A percentile compares a stretch with the other conserved stretches of the same genome.
phyloP scores from a whole-genome alignment of 208 protist genomes.

The Trypanosoma cruzi region DNA sequence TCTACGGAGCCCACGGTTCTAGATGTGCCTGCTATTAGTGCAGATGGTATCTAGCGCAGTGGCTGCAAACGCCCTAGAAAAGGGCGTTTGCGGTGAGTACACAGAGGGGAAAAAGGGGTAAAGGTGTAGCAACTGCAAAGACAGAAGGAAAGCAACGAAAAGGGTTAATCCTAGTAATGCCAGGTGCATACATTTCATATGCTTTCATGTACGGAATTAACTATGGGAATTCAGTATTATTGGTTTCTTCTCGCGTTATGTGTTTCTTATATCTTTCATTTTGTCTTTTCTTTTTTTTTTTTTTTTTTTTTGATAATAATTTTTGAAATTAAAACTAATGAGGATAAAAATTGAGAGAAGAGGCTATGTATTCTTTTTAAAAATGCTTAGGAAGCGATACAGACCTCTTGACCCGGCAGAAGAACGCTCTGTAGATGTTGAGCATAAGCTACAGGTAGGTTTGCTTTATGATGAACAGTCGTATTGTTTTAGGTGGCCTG shows the following conservation, averaged over 20 bases:
- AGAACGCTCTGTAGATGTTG: slow-evolving; percentile 54
- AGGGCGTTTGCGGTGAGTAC: neutral
- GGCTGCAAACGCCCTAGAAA: neutral
- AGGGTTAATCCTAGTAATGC: no score
- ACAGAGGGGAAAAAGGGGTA: neutral
- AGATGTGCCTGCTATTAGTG: slow-evolving; percentile 89
- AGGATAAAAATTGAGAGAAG: slow-evolving; percentile 1
- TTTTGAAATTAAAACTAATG: slow-evolving; percentile 23
- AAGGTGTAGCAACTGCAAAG: neutral
- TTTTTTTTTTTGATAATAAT: slow-evolving; percentile 14
- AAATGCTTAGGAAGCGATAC: slow-evolving; percentile 58
- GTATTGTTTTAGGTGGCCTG: slow-evolving; percentile 89
- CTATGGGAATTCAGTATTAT: no score
- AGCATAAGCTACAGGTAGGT: slow-evolving; percentile 46
- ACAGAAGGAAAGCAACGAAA: slow-evolving; percentile 2
- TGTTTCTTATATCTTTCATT: slow-evolving; percentile 12
- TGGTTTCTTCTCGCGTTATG: neutral
- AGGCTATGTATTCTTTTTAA: slow-evolving; percentile 7
- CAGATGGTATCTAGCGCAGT: slow-evolving; percentile 78
- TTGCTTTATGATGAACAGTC: slow-evolving; percentile 70
- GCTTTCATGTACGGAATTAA: neutral
- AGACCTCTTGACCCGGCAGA: slow-evolving; percentile 80
- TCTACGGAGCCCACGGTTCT: slow-evolving; percentile 62
- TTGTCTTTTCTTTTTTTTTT: slow-evolving; percentile 25
- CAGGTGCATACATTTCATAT: neutral